Conservation (phyloP, 164 flowering plant species). For the Dillenia suffruticosa region DNA sequence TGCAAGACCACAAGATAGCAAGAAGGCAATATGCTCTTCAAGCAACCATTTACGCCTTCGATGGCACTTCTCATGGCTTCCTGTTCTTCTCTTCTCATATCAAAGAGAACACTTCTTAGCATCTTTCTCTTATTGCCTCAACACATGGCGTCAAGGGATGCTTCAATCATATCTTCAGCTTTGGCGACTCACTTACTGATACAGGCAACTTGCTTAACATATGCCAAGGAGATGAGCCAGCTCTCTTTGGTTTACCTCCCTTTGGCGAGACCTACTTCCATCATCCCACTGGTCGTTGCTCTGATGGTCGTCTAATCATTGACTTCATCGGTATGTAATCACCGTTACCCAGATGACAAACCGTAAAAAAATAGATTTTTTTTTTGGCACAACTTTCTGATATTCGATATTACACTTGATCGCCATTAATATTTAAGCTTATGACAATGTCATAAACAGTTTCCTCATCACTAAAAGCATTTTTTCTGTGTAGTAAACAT, state of each 20-base stretch:
- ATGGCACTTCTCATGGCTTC: too few relatives aligned
- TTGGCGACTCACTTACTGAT: slow-evolving; percentile 39
- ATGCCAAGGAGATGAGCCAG: not conserved
- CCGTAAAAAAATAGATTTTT: too few relatives aligned
- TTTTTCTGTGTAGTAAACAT: not conserved
- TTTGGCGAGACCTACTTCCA: slow-evolving; percentile 37
- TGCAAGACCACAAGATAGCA: too few relatives aligned
- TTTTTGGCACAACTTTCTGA: too few relatives aligned
- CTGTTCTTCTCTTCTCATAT: too few relatives aligned
- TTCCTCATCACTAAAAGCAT: not conserved
- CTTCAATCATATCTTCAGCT: slow-evolving; percentile 23
- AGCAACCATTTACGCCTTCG: too few relatives aligned
- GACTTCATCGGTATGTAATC: slow-evolving; percentile 26
- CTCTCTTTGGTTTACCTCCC: slow-evolving; percentile 9
- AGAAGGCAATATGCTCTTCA: too few relatives aligned
- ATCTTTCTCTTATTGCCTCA: not conserved
- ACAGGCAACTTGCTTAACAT: slow-evolving; percentile 24
- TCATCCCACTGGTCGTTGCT: slow-evolving; percentile 29
- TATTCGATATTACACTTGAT: too few relatives aligned
- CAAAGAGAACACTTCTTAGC: not conserved
- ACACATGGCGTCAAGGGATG: not conserved
- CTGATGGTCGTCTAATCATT: slow-evolving; percentile 28
- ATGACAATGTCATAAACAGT: too few relatives aligned
- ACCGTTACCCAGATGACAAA: not conserved
- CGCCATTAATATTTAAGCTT: too few relatives aligned